These are phyloP conservation scores for Euphorbia schlechtendalii DNA, from an alignment of 441 rosid species.

Conservation along the genomic window DNA sequence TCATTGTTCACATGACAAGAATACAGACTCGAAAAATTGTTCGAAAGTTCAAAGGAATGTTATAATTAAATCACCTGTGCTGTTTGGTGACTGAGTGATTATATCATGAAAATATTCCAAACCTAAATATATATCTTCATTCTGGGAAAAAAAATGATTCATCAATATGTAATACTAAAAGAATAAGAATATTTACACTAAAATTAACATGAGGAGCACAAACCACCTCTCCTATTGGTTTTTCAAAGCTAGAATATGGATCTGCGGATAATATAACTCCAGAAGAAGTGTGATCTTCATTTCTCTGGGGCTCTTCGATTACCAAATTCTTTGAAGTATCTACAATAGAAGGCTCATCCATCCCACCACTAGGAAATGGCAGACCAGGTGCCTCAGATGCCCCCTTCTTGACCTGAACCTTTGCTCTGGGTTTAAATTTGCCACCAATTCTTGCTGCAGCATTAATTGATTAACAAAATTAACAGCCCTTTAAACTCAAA, in stretches of 20 bases:
- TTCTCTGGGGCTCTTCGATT: conserved; percentile 11
- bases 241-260: conserved; percentile 21
- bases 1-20: not conserved
- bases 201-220: not conserved
- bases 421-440: conserved; percentile 22
- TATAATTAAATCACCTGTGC: conserved; percentile 23
- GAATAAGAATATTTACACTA: not conserved
- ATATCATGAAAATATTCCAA: conserved; percentile 31
- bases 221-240: conserved; percentile 28
- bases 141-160: conserved; percentile 30
- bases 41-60: not conserved
- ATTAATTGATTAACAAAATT: not conserved
- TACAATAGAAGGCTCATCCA: conserved; percentile 5
- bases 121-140: conserved; percentile 28
- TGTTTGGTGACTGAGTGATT: conserved; percentile 19
- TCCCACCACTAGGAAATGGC: not conserved
- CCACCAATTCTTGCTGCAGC: conserved; percentile 19
- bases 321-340: conserved; percentile 6
- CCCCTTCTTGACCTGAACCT: conserved; percentile 14
- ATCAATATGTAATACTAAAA: not conserved
- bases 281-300: not conserved
- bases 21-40: not conserved
- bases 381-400: conserved; percentile 7
- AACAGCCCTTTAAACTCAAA: conserved; percentile 2
- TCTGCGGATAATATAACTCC: conserved; percentile 4